phyloP scores from a whole-genome alignment of 2,329 filamentous ascomycete genomes.

The Apiospora malaysiana region DNA sequence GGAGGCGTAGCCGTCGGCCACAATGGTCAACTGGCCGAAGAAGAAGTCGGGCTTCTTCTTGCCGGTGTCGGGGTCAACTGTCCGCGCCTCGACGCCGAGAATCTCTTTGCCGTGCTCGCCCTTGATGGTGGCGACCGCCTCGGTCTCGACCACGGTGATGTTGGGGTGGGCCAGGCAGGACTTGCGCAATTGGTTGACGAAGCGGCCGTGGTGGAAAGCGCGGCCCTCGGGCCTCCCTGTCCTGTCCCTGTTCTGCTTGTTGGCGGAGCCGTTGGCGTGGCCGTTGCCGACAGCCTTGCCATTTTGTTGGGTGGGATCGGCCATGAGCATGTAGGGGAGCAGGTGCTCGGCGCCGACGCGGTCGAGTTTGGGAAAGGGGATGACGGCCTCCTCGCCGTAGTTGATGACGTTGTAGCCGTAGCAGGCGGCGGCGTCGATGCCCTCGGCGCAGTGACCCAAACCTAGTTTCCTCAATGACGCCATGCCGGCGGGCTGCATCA shows the following conservation, averaged over 20 bases:
- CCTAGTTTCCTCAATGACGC: conserved; percentile 81
- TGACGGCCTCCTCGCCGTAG: conserved; percentile 72
- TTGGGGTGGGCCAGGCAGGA: conserved; percentile 79
- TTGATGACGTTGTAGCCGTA: conserved; percentile 90
- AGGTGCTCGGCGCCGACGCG: conserved; percentile 38
- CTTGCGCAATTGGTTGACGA: conserved; percentile 81
- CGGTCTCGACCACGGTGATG: conserved; percentile 90
- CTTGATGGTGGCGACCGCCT: conserved; percentile 76
- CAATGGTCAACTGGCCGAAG: conserved; percentile 86
- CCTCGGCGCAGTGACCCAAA: conserved; percentile 80
- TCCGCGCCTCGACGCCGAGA: conserved; percentile 80
- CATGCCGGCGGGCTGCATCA: conserved; percentile 92
- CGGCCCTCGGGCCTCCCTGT: conserved; percentile 68
- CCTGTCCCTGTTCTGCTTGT: conserved; percentile 34
- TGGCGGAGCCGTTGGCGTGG: conserved; percentile 25
- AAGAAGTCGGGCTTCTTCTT: conserved; percentile 73
- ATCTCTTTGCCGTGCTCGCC: conserved; percentile 73
- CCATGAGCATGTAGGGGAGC: conserved; percentile 45
- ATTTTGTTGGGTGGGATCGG: conserved; percentile 24
- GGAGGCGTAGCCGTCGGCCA: conserved; percentile 91
- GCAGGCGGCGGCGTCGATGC: conserved; percentile 83
- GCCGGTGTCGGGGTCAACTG: conserved; percentile 61
- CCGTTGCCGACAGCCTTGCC: not conserved
- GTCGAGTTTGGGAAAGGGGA: conserved; percentile 76
- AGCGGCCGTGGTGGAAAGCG: conserved; percentile 92